Evolutionary conservation across 2,329 filamentous ascomycete species (phyloP), one percentile per base, ranked within the genome.

Genomic region (Colletotrichum magnum): DNA sequence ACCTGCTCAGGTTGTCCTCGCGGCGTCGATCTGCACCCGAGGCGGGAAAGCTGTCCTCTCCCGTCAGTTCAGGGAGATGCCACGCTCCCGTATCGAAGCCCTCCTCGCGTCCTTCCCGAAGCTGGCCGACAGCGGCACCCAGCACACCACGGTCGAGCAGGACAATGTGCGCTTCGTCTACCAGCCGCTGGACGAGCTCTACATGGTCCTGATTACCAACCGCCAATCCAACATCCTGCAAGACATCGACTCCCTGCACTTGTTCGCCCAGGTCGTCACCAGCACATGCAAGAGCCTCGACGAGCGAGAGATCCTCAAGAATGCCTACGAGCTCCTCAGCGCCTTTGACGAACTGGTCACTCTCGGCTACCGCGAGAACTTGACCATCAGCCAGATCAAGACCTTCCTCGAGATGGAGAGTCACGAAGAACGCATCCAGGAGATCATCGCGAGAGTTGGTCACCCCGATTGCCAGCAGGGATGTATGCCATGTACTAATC

Each of bases 91-190:
- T 79, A 95, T 99, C 79, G 97, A 99, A 87, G 96, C 93, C 65
- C 90, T 99, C 66, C 92, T 99, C 66, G 96, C 97, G 73, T 97
- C 95, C 10, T 98, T 99, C 79, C 97, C 96, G 64, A 99, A 99
- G 85, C 93, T 98, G 68, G 95, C 96, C 77, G 95, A 98, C 82
- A 94, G 93, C 72, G 93, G 95, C 71, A 98, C 94, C 60, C 96
- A 99, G 83, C 96, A 99, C 83, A 99, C 96, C 32, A 99, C 94
- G 6, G 95, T 98, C 77, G 96, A 99, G 84, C 95, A 98, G 84
- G 97, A 99, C 86, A 98, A 97, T 85, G 96, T 99, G 78, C 95
- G 96, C 85, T 99, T 98, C 80, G 96, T 99, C 68, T 99, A 99
- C 87, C 96, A 99, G 82, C 97, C 96, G 70, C 89, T 99, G 73